Evolutionary conservation across 2,329 filamentous ascomycete species (phyloP).

Genomic region (Xylariaceae sp.): DNA sequence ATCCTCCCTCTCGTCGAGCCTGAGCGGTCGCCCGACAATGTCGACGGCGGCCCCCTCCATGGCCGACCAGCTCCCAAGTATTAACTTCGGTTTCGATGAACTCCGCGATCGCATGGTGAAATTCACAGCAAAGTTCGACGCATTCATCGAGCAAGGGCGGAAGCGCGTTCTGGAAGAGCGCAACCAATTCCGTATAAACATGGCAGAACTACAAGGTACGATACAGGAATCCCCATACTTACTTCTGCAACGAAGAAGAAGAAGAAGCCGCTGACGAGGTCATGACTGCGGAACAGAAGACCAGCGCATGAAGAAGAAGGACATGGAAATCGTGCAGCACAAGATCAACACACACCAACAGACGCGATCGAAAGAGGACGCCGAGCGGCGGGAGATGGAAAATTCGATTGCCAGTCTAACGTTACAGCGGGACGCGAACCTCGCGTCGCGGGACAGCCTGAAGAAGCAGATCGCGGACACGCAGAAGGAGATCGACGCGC

Average conservation of each 20-base stretch:
- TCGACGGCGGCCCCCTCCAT: conserved; percentile 67
- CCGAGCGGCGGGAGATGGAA: conserved; percentile 79
- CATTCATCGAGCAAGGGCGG: conserved; percentile 89
- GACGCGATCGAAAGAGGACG: conserved; percentile 75
- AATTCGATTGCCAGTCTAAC: conserved; percentile 63
- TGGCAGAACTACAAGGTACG: conserved; percentile 88
- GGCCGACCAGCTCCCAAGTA: conserved; percentile 80
- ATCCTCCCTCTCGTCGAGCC: conserved; percentile 69
- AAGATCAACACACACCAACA: conserved; percentile 75
- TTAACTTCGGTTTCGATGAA: conserved; percentile 96
- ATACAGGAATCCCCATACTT: neutral
- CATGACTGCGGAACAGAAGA: conserved; percentile 82
- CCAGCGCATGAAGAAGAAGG: conserved; percentile 84
- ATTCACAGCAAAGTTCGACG: conserved; percentile 89
- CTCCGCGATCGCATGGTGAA: conserved; percentile 92
- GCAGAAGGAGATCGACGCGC: conserved; percentile 71
- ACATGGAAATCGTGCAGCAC: conserved; percentile 81
- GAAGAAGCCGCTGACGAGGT: conserved; percentile 3
- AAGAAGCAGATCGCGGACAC: conserved; percentile 68
- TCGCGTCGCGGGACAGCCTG: conserved; percentile 61
- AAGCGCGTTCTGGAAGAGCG: conserved; percentile 91
- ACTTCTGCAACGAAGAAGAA: neutral
- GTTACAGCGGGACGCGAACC: conserved; percentile 65
- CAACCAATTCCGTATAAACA: conserved; percentile 89
- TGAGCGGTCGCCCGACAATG: conserved; percentile 61